These are phyloP conservation scores for Candida tallmaniae DNA, from an alignment of 805 yeast genomes.

Conservation along the genomic window DNA sequence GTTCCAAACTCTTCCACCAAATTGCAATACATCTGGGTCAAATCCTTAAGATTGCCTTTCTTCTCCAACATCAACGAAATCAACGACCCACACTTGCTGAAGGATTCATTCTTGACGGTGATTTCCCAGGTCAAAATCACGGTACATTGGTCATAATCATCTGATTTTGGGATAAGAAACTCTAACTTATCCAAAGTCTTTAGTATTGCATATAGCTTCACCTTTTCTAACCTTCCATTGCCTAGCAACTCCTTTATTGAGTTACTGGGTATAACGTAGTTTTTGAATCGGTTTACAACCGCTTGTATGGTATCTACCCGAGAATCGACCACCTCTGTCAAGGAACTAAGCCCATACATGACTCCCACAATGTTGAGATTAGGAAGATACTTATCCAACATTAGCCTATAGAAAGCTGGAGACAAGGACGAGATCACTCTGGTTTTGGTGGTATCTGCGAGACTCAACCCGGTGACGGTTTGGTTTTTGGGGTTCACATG, in stretches of 20 bases:
- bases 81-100: conserved; percentile 21
- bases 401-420: conserved; percentile 15
- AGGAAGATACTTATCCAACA: conserved; percentile 22
- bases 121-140: conserved; percentile 22
- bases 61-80: conserved; percentile 6
- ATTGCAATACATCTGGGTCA: conserved; percentile 13
- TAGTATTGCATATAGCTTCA: conserved; percentile 15
- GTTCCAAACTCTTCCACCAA: conserved; percentile 23
- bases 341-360: conserved; percentile 27
- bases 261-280: conserved; percentile 15
- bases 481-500: conserved; percentile 10
- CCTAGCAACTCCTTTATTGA: not conserved
- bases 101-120: conserved; percentile 14
- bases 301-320: conserved; percentile 19
- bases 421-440: conserved; percentile 14
- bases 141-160: conserved; percentile 3
- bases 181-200: conserved; percentile 18
- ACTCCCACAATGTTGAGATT: conserved; percentile 23
- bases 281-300: conserved; percentile 16
- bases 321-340: conserved; percentile 21
- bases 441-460: not conserved
- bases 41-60: conserved; percentile 3
- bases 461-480: not conserved
- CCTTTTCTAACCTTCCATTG: conserved; percentile 9
- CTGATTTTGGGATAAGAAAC: conserved; percentile 11